These are phyloP conservation scores for Pinus tabuliformis DNA, from an alignment of 75 land plant species.

Conservation along the genomic window DNA sequence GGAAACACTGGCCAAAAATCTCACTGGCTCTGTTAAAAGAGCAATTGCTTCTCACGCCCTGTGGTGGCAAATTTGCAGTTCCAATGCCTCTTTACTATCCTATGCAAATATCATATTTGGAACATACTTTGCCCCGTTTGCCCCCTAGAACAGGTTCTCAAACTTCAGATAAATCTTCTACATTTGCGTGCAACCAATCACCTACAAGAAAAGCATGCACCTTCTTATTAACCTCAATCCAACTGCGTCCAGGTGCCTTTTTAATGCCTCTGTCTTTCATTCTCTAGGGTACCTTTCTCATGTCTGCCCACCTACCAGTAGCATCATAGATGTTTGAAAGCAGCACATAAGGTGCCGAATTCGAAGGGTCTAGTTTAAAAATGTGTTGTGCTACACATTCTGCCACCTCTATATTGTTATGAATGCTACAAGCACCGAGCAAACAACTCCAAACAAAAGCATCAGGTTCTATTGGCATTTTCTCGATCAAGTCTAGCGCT, in stretches of 20 bases:
- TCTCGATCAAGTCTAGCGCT: constrained; percentile 29
- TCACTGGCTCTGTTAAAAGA: too few relatives aligned
- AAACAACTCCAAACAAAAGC: constrained; percentile 42
- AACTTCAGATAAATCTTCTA: neutral
- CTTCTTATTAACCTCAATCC: neutral
- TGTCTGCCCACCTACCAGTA: neutral
- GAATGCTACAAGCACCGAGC: constrained; percentile 37
- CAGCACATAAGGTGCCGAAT: constrained; percentile 32
- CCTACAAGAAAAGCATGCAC: neutral
- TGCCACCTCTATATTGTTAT: constrained; percentile 31
- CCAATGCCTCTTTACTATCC: too few relatives aligned
- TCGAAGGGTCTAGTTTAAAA: constrained; percentile 35
- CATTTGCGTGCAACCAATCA: neutral
- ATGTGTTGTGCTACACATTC: constrained; percentile 25
- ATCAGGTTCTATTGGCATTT: constrained; percentile 41
- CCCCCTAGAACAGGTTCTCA: neutral
- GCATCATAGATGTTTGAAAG: constrained; percentile 20
- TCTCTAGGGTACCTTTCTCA: neutral
- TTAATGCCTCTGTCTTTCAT: neutral
- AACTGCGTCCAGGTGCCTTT: neutral
- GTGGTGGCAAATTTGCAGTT: too few relatives aligned
- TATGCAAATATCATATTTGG: too few relatives aligned
- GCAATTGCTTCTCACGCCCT: too few relatives aligned
- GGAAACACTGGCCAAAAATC: too few relatives aligned
- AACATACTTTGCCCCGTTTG: neutral